Evolutionary conservation across 257 asterid genomes (phyloP).

Genomic region (Asclepias syriaca): DNA sequence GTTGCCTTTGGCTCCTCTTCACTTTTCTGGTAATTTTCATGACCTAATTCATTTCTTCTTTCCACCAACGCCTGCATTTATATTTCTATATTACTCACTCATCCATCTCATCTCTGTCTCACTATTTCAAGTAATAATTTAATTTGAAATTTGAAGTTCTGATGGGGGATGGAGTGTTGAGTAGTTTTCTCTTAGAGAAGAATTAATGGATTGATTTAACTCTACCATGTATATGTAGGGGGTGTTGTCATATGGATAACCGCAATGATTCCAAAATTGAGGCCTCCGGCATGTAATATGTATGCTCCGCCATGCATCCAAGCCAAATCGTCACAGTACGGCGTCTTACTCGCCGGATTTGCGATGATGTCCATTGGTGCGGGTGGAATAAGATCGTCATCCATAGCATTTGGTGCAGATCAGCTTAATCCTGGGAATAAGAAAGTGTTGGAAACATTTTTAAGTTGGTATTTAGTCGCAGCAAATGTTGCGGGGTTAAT

Average conservation of each 20-base stretch:
- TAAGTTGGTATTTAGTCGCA: slow-evolving; percentile 60
- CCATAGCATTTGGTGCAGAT: slow-evolving; percentile 77
- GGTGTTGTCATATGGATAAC: slow-evolving; percentile 53
- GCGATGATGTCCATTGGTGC: slow-evolving; percentile 61
- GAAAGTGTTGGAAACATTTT: slow-evolving; percentile 41
- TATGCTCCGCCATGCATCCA: slow-evolving; percentile 24
- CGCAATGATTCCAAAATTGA: slow-evolving; percentile 37
- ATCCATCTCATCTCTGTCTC: too few relatives aligned
- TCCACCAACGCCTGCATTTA: neutral
- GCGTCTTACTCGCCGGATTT: slow-evolving; percentile 34
- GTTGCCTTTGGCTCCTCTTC: slow-evolving; percentile 52
- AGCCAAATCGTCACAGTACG: slow-evolving; percentile 36
- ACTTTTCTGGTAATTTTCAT: slow-evolving; percentile 35
- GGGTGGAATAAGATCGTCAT: slow-evolving; percentile 59
- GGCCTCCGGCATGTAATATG: slow-evolving; percentile 40
- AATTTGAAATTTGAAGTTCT: too few relatives aligned
- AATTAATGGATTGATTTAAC: too few relatives aligned
- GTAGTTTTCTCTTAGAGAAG: too few relatives aligned
- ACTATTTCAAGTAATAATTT: too few relatives aligned
- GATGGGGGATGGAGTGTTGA: too few relatives aligned
- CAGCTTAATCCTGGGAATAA: slow-evolving; percentile 39
- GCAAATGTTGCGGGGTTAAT: slow-evolving; percentile 36
- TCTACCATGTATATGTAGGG: slow-evolving; percentile 25
- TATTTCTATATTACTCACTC: too few relatives aligned
- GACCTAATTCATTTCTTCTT: neutral